phyloP scores from a whole-genome alignment of 163 green algal genomes.

The Chlamydomonas reinhardtii region DNA sequence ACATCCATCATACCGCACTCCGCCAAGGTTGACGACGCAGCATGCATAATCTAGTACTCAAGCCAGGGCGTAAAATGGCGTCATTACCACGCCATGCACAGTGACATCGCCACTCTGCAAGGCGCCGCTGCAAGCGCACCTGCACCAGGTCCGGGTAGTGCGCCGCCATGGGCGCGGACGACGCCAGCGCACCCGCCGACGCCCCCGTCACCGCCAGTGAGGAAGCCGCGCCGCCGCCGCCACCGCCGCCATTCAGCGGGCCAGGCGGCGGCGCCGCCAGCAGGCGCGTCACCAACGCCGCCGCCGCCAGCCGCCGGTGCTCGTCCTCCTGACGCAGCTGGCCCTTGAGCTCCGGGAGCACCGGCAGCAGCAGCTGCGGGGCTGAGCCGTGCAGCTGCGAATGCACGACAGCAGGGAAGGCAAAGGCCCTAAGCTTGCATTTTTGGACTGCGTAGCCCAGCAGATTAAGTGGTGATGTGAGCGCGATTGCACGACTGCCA shows the following conservation, averaged over 20 bases:
- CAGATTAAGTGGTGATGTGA: no score
- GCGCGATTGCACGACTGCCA: no score
- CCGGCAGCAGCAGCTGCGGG: slow-evolving; percentile 79
- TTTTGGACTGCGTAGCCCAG: no score
- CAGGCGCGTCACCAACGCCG: slow-evolving; percentile 64
- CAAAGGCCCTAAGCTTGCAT: no score
- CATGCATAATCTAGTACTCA: no score
- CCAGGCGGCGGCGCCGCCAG: slow-evolving; percentile 48
- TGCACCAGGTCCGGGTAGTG: slow-evolving; percentile 56
- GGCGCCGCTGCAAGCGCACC: background rate
- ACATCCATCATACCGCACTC: no score
- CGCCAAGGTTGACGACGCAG: no score
- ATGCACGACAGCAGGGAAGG: no score
- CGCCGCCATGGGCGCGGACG: background rate
- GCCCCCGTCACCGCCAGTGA: background rate
- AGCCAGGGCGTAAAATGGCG: no score
- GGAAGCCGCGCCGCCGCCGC: background rate
- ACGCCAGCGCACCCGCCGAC: background rate
- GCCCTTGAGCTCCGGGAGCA: slow-evolving; percentile 76
- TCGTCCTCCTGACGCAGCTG: slow-evolving; percentile 56
- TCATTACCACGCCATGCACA: no score
- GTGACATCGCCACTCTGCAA: no score
- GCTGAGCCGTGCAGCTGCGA: slow-evolving; percentile 71
- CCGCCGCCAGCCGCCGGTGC: slow-evolving; percentile 57
- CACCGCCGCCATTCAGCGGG: background rate